Evolutionary conservation across 2,329 filamentous ascomycete genomes (phyloP), one percentile per base, ranked within the genome.

Genomic region (Sarocladiaceae sp.): DNA sequence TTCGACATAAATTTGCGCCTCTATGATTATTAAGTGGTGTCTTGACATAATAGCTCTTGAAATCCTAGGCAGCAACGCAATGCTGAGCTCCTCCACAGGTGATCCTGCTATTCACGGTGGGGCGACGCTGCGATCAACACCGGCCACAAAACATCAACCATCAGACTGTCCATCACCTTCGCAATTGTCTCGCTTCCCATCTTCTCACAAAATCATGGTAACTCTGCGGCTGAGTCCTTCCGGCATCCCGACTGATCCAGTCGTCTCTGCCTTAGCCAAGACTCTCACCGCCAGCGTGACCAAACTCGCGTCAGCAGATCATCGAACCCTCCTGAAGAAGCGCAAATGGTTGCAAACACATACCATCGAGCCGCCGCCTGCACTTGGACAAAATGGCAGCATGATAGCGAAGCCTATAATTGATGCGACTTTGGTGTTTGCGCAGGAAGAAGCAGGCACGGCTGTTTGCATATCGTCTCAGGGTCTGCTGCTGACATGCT

Each of bases 401-500:
- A 15, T 15, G 7, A 22, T 42, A 13, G 37, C 33, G 15, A n/a
- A 23, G 17, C 4, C 23, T 17, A 42, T 29, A 8, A 29, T 29
- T 25, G n/a, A 17, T 28, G 40, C 40, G 12, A 46, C 69, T 4
- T 64, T 77, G 4, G 69, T 79, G 22, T 80, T 79, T 55, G 72
- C 72, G 0, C 73, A 76, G 54, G 61, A 73, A 23, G 71, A 76
- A 55, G 76, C 76, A 4, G 75, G 76, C 4, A 79, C 76, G 1
- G 77, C 76, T 0, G 68, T 79, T 2, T 79, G 75, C 55, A 71
- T 79, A 29, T 67, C 70, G 0, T 56, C 66, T 0, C 52, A 59
- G 3, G 76, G 77, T 4, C 63, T 77, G 36, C 57, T 78, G 4
- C 61, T 79, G 18, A 78, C 75, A 2, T 79, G 76, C 59, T 67